Conservation (phyloP, 805 yeast species). For the Wickerhamiella domercqiae region DNA sequence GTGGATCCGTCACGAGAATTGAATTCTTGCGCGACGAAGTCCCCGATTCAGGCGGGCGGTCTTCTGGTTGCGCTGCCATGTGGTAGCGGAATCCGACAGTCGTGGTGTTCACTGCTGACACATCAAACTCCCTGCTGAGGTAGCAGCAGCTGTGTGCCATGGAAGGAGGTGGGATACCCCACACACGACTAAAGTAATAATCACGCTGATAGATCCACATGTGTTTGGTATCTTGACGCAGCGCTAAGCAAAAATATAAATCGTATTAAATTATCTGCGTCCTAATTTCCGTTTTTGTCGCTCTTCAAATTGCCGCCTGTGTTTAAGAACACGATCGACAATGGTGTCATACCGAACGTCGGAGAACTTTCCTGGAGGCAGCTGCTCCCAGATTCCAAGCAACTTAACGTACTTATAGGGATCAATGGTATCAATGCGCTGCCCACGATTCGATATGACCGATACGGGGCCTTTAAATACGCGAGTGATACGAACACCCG, state of each 20-base stretch:
- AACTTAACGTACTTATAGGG: conserved; percentile 28
- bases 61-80: no score
- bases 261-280: no score
- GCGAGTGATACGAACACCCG: conserved; percentile 23
- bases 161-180: conserved; percentile 59
- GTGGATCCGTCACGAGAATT: conserved; percentile 14
- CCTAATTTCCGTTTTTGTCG: conserved; percentile 79
- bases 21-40: conserved; percentile 17
- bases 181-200: no score
- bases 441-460: conserved; percentile 23
- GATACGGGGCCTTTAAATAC: conserved; percentile 49
- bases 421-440: conserved; percentile 18
- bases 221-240: no score
- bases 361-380: conserved; percentile 41
- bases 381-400: conserved; percentile 28
- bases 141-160: no score
- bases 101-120: no score
- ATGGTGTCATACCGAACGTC: conserved; percentile 57
- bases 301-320: conserved; percentile 60
- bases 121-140: no score
- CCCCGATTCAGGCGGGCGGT: no score
- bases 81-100: no score
- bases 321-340: conserved; percentile 54
- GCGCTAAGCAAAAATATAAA: no score
- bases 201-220: no score